Evolutionary conservation across 495 filamentous ascomycete species (phyloP).

Genomic region (Penicillium bovifimosum): DNA sequence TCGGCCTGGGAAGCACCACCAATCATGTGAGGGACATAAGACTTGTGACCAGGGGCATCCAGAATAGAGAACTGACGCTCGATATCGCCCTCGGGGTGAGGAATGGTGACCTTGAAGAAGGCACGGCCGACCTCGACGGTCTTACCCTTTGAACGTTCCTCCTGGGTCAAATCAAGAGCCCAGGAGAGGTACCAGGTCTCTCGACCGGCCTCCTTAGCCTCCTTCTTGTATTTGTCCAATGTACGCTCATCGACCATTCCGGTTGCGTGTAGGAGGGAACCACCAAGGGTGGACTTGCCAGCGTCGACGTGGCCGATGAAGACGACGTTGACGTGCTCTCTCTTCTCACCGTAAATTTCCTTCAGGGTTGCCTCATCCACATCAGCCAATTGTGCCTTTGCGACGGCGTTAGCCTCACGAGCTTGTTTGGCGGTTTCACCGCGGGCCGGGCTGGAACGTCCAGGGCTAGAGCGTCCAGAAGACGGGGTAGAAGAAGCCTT

Average conservation of each 20-base stretch:
- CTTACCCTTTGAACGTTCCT: conserved; percentile 95
- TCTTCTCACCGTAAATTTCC: conserved; percentile 87
- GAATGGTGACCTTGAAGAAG: conserved; percentile 89
- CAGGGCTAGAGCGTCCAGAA: conserved; percentile 71
- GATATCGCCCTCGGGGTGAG: conserved; percentile 38
- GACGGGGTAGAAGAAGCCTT: conserved; percentile 71
- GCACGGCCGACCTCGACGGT: conserved; percentile 96
- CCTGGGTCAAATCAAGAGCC: conserved; percentile 93
- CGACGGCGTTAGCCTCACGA: conserved; percentile 76
- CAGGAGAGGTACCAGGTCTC: conserved; percentile 99
- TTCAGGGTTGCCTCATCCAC: conserved; percentile 86
- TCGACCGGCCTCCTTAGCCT: conserved; percentile 91
- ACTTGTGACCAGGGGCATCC: conserved; percentile 95
- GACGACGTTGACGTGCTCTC: conserved; percentile 94
- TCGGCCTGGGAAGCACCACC: conserved; percentile 95
- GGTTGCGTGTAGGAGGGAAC: conserved; percentile 82
- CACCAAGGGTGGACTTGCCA: conserved; percentile 93
- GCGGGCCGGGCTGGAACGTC: conserved; percentile 45
- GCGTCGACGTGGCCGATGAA: conserved; percentile 99
- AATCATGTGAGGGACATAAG: conserved; percentile 94
- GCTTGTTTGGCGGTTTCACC: conserved; percentile 46
- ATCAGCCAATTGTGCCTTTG: conserved; percentile 80
- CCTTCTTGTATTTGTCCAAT: conserved; percentile 94
- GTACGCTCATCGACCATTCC: conserved; percentile 99
- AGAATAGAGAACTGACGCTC: conserved; percentile 74